Base-by-base conservation (phyloP, 345 rosid species). In the Gossypium stocksii region DNA sequence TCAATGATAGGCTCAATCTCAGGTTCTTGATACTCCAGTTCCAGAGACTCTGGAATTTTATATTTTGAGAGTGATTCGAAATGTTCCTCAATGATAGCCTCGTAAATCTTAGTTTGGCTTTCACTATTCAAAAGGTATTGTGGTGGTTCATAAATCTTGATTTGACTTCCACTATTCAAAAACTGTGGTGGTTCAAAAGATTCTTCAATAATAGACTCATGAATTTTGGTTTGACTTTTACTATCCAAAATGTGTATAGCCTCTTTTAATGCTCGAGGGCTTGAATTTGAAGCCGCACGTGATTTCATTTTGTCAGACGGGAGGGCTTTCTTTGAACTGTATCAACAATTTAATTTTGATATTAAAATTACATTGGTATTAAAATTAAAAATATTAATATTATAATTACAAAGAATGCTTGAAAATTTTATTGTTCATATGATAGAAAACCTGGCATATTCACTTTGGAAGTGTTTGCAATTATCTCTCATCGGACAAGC, bases 401-500 rank as follows among this genome's bases (percentile, higher is more conserved):
- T 58, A 23, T 11, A 58, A 22, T 58, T 3, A 58, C 3, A 23
- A 58, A 25, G 7, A 34, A 34, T 4, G 7, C 41, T 34, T 34
- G 41, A 14, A 23, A 57, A 58, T 15, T 23, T 41, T 22, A 1
- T 9, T 9, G 29, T 58, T 43, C 41, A 66, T 22, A 9, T 59
- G 23, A 71, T 45, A 60, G 67, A n/a, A 56, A 70, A 93, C 98
- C 97, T 93, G 58, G 89, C 90, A 81, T 78, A 78, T 82, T 90
- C 88, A 85, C 94, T 90, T 2, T 90, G 92, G 83, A 87, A 94
- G 70, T 91, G 89, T 80, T 79, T 89, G 79, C 98, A 94, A 3
- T 88, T 87, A 64, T 85, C 90, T 54, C 81, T 88, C 85, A 93
- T 80, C 4, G 98, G 98, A 79, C 97, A 93, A 0, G 87, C 90